These are phyloP conservation scores for Scleroderma citrinum DNA, from an alignment of 768 basidiomycete genomes.

Conservation along the genomic window DNA sequence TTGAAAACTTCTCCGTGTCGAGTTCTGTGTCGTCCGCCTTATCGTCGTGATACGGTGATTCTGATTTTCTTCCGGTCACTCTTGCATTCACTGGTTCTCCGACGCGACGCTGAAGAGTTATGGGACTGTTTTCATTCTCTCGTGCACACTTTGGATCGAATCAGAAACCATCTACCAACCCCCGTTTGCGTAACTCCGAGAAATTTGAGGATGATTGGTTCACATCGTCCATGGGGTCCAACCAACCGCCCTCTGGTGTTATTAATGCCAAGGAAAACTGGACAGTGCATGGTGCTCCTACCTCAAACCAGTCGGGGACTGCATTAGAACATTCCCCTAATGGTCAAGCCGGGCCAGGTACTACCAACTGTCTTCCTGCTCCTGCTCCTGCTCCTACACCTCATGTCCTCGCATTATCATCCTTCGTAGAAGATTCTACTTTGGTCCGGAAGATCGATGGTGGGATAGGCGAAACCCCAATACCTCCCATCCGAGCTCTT, in stretches of 20 bases:
- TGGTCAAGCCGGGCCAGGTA: background rate
- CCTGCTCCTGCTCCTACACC: constrained; percentile 2
- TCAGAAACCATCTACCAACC: constrained; percentile 13
- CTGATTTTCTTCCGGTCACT: too few species aligned
- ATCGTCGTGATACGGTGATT: background rate
- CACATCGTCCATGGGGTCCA: constrained; percentile 60
- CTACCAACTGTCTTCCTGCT: constrained; percentile 11
- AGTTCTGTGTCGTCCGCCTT: background rate
- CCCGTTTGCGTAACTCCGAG: constrained; percentile 10
- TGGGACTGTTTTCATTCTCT: constrained; percentile 33
- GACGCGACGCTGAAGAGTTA: constrained; percentile 18
- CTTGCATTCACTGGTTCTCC: background rate
- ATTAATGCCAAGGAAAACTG: constrained; percentile 18
- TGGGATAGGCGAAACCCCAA: constrained; percentile 64
- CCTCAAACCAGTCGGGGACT: background rate
- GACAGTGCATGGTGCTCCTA: constrained; percentile 32
- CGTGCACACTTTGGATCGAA: constrained; percentile 26
- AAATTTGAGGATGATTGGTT: constrained; percentile 47
- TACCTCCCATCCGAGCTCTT: constrained; percentile 17
- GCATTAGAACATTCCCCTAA: background rate
- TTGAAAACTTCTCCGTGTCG: background rate
- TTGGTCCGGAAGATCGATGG: constrained; percentile 45
- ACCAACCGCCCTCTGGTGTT: constrained; percentile 33
- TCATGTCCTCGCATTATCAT: constrained; percentile 11
- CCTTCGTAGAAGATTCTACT: constrained; percentile 30